A percentile compares a stretch with the other conserved stretches of the same genome.
These are phyloP conservation scores for Daldinia grandis DNA, from an alignment of 495 filamentous ascomycete species.

Conservation along the genomic window DNA sequence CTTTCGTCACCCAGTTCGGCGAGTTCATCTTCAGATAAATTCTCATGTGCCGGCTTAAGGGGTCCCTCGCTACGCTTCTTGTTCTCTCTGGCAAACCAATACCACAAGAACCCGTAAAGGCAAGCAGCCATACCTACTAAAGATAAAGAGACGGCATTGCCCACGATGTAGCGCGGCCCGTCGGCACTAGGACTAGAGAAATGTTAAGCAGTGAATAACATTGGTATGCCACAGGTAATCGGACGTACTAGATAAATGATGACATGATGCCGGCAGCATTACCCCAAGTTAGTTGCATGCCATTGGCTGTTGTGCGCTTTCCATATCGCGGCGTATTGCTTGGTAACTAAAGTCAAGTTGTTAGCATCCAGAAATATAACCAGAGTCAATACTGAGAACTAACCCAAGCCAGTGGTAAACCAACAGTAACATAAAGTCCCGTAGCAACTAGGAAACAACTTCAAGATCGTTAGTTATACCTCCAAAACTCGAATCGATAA, in stretches of 20 bases:
- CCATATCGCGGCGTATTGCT: conserved; percentile 70
- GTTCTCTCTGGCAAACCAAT: conserved; percentile 64
- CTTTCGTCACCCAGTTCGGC: conserved; percentile 75
- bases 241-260: conserved; percentile 65
- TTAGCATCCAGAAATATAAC: not conserved
- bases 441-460: conserved; percentile 75
- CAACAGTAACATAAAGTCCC: conserved; percentile 75
- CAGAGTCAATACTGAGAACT: conserved; percentile 14
- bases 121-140: conserved; percentile 59
- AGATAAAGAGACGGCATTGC: conserved; percentile 64
- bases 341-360: conserved; percentile 45
- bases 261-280: conserved; percentile 76
- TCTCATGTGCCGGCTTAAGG: conserved; percentile 62
- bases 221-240: not conserved
- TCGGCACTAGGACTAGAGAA: conserved; percentile 46
- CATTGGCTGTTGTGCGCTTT: conserved; percentile 74
- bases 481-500: not conserved
- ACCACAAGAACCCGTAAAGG: conserved; percentile 63
- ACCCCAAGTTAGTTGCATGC: conserved; percentile 73
- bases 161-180: conserved; percentile 58
- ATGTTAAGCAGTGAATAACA: conserved; percentile 16
- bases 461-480: conserved; percentile 19
- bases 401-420: conserved; percentile 74
- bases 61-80: conserved; percentile 60
- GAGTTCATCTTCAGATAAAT: conserved; percentile 70